Evolutionary conservation across 2,329 filamentous ascomycete species (phyloP).

Genomic region (Arthrobotrys megalospora): DNA sequence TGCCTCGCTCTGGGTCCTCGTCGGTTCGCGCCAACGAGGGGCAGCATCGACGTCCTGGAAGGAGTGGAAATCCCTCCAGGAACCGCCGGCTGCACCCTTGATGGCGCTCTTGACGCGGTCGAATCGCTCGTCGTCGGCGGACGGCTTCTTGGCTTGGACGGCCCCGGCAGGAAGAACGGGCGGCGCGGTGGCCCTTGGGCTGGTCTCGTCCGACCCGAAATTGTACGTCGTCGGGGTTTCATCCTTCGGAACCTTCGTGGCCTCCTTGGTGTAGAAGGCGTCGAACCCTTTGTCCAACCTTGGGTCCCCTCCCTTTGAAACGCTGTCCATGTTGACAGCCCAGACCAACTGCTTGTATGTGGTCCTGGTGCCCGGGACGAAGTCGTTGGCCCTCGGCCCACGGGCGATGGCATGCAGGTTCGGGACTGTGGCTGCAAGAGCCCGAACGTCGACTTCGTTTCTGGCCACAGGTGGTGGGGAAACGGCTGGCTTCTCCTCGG

Average conservation of each 20-base stretch:
- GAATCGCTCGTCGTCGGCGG: slow-evolving; percentile 31
- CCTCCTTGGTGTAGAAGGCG: slow-evolving; percentile 5
- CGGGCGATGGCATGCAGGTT: not conserved
- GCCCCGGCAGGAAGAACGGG: not conserved
- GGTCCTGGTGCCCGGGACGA: slow-evolving; percentile 27
- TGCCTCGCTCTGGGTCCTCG: not conserved
- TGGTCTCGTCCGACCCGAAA: not conserved
- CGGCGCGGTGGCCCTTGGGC: not conserved
- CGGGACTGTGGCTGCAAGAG: not conserved
- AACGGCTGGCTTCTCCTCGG: not conserved
- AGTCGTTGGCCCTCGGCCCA: not conserved
- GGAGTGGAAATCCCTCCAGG: slow-evolving; percentile 13
- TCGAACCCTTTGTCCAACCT: slow-evolving; percentile 18
- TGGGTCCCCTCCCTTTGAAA: slow-evolving; percentile 1
- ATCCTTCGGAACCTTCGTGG: slow-evolving; percentile 2
- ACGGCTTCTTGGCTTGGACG: not conserved
- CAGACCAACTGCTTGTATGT: slow-evolving; percentile 17
- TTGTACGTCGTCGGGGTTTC: slow-evolving; percentile 5
- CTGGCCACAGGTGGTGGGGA: not conserved
- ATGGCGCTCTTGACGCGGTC: slow-evolving; percentile 38
- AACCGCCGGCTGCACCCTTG: slow-evolving; percentile 26
- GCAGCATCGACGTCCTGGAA: slow-evolving; percentile 4
- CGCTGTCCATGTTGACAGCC: not conserved
- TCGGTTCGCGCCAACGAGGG: slow-evolving; percentile 10
- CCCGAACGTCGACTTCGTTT: slow-evolving; percentile 3